Conservation (phyloP, 352 stramenopile species). For the Aphanomyces euteiches region DNA sequence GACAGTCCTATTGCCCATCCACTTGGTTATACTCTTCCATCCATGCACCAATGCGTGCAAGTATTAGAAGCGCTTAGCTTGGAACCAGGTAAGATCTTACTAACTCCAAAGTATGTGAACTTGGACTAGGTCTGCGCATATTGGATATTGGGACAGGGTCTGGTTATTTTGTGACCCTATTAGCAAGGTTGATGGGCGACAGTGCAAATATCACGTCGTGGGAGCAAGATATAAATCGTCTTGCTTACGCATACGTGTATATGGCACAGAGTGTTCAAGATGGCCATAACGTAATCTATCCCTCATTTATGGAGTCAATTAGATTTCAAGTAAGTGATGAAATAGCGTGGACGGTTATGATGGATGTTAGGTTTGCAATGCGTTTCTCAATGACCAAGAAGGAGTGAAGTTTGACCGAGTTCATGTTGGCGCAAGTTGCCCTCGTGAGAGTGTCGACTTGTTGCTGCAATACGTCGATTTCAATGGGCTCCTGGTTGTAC, state of each 20-base stretch:
- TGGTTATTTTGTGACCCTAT: slow-evolving; percentile 26
- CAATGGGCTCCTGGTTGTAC: slow-evolving; percentile 22
- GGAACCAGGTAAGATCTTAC: slow-evolving; percentile 13
- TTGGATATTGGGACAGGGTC: slow-evolving; percentile 28
- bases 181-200: slow-evolving; percentile 21
- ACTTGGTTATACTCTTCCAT: slow-evolving; percentile 23
- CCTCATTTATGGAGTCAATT: slow-evolving; percentile 24
- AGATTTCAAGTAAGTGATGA: slow-evolving; percentile 7
- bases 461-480: slow-evolving; percentile 17
- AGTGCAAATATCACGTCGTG: slow-evolving; percentile 16
- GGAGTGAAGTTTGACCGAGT: slow-evolving; percentile 21
- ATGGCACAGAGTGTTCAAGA: slow-evolving; percentile 26
- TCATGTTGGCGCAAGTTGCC: slow-evolving; percentile 23
- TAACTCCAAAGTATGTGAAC: not conserved
- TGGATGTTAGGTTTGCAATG: slow-evolving; percentile 26
- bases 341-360: slow-evolving; percentile 3
- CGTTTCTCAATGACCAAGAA: slow-evolving; percentile 8
- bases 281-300: slow-evolving; percentile 4
- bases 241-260: slow-evolving; percentile 28
- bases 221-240: slow-evolving; percentile 21
- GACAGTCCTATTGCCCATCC: slow-evolving; percentile 19
- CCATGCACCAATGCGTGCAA: slow-evolving; percentile 23
- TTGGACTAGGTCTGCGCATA: slow-evolving; percentile 6
- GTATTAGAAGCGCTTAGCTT: slow-evolving; percentile 18
- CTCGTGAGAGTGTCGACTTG: slow-evolving; percentile 24